These are phyloP conservation scores for Aspergillus ochraceoroseus DNA, from an alignment of 2,329 filamentous ascomycete genomes.

Conservation along the genomic window DNA sequence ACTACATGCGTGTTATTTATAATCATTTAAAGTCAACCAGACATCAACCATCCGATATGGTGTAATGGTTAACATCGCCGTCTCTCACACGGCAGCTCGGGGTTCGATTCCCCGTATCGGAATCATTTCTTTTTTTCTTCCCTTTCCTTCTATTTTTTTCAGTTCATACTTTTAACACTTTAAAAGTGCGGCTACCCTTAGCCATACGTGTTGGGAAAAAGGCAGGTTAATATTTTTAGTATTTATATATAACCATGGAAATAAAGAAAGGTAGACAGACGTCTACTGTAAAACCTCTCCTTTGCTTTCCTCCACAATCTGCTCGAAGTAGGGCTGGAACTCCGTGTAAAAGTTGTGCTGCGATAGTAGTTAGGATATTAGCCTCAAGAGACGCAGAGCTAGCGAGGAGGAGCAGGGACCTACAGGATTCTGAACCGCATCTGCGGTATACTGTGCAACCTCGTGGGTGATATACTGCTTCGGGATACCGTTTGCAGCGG, in stretches of 20 bases:
- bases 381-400: too few species aligned
- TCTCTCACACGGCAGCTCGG: slow-evolving; percentile 24
- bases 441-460: slow-evolving; percentile 35
- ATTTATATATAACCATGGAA: too few species aligned
- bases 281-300: slow-evolving; percentile 29
- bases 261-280: too few species aligned
- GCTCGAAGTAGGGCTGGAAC: slow-evolving; percentile 39
- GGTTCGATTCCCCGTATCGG: slow-evolving; percentile 25
- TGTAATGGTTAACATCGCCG: slow-evolving; percentile 24
- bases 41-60: slow-evolving; percentile 18
- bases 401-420: slow-evolving; percentile 12
- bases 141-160: neutral
- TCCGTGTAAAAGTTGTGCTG: slow-evolving; percentile 41
- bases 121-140: slow-evolving; percentile 5
- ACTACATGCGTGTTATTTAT: too few species aligned
- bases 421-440: slow-evolving; percentile 36
- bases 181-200: too few species aligned
- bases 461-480: slow-evolving; percentile 35
- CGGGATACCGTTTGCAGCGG: slow-evolving; percentile 37
- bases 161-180: neutral
- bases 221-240: too few species aligned
- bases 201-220: too few species aligned
- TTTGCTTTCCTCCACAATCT: slow-evolving; percentile 38
- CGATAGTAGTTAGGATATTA: too few species aligned
- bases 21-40: neutral